A percentile compares a stretch with the other conserved stretches of the same genome.
These are phyloP conservation scores for Zymoseptoria brevis DNA, from an alignment of 2,329 filamentous ascomycete genomes.

Conservation along the genomic window DNA sequence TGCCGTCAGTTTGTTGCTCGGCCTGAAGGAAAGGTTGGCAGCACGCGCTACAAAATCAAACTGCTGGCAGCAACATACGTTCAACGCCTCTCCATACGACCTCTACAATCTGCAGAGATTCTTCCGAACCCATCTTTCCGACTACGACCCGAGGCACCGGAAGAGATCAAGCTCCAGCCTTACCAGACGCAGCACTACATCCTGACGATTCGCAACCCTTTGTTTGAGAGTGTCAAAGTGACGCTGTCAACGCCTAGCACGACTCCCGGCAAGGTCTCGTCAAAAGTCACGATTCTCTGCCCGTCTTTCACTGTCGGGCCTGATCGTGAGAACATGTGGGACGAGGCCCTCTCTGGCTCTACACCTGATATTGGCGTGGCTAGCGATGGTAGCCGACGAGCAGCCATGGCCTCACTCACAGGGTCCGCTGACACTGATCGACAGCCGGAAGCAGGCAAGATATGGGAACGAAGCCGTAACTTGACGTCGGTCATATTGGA, in stretches of 20 bases:
- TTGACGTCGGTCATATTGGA: conserved; percentile 94
- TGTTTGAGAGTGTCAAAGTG: conserved; percentile 84
- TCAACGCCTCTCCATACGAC: conserved; percentile 67
- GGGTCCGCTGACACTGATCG: conserved; percentile 43
- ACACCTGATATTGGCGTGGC: conserved; percentile 8
- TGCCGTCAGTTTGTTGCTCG: conserved; percentile 95
- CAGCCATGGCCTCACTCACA: conserved; percentile 27
- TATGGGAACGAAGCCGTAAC: conserved; percentile 91
- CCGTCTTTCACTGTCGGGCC: conserved; percentile 91
- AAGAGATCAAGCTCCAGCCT: conserved; percentile 27
- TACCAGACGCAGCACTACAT: conserved; percentile 63
- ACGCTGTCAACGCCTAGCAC: conserved; percentile 75
- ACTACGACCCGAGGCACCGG: conserved; percentile 15
- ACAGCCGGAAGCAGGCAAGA: conserved; percentile 78
- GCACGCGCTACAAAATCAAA: conserved; percentile 85
- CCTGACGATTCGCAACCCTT: conserved; percentile 83
- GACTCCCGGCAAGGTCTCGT: conserved; percentile 68
- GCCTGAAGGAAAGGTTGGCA: conserved; percentile 82
- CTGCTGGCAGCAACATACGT: conserved; percentile 80
- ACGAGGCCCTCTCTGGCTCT: conserved; percentile 65
- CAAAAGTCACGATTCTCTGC: conserved; percentile 83
- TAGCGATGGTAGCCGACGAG: conserved; percentile 22
- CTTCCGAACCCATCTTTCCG: conserved; percentile 16
- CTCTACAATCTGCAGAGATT: conserved; percentile 34
- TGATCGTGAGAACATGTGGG: conserved; percentile 79